Conservation (phyloP, 2,329 filamentous ascomycete genomes). For the Phialophora verrucosa region DNA sequence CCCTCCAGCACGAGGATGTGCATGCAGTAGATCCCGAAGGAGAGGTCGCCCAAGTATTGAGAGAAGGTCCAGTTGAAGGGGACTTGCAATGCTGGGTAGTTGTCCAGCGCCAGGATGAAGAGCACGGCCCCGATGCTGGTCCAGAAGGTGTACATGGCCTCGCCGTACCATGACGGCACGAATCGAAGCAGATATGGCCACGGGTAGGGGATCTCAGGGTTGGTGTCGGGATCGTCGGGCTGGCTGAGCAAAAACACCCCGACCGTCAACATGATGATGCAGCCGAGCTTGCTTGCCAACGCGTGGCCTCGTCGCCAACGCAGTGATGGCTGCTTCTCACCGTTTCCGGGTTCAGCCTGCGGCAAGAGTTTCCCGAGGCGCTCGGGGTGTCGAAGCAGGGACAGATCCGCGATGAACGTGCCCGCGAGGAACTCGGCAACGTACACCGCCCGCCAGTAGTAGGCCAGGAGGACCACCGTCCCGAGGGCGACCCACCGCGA, state of each 20-base stretch:
- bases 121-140: conserved; percentile 50
- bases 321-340: background rate
- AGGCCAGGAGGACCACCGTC: conserved; percentile 22
- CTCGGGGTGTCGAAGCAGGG: conserved; percentile 48
- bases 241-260: conserved; percentile 25
- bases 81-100: conserved; percentile 48
- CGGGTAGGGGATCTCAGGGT: conserved; percentile 14
- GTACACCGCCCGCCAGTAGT: conserved; percentile 46
- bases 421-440: conserved; percentile 47
- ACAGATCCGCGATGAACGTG: conserved; percentile 45
- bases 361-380: conserved; percentile 39
- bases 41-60: conserved; percentile 54
- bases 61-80: conserved; percentile 52
- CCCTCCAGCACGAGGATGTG: conserved; percentile 40
- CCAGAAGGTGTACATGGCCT: conserved; percentile 51
- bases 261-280: conserved; percentile 3
- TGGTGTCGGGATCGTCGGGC: conserved; percentile 17
- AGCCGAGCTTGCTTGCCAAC: conserved; percentile 3
- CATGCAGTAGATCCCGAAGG: conserved; percentile 55
- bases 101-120: conserved; percentile 51
- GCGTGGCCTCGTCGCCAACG: background rate
- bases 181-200: conserved; percentile 48
- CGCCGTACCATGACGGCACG: conserved; percentile 48
- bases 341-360: background rate
- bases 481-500: conserved; percentile 23